These are phyloP conservation scores for Corymbia calophylla DNA, from an alignment of 441 rosid species.

Conservation along the genomic window DNA sequence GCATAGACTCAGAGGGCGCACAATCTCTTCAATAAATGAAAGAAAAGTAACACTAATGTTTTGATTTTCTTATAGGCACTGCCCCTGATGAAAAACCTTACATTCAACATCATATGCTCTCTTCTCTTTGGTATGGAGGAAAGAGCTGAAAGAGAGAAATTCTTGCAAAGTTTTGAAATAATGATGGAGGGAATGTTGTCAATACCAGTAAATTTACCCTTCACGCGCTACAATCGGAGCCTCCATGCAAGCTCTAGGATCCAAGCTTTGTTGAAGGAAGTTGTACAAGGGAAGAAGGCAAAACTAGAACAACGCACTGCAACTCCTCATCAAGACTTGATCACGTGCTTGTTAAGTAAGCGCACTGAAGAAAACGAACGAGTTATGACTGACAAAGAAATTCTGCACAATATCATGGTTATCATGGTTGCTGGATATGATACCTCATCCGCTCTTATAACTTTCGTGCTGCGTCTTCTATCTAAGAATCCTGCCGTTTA, in stretches of 20 bases:
- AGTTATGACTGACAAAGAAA: conserved; percentile 12
- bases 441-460: conserved; percentile 12
- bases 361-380: not conserved
- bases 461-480: conserved; percentile 6
- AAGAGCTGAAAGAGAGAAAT: conserved; percentile 24
- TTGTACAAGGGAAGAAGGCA: not conserved
- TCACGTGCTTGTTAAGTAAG: conserved; percentile 8
- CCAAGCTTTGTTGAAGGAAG: not conserved
- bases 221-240: conserved; percentile 36
- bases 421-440: conserved; percentile 21
- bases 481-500: conserved; percentile 5
- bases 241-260: conserved; percentile 19
- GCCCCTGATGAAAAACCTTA: conserved; percentile 22
- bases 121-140: conserved; percentile 33
- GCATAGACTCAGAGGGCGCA: not conserved
- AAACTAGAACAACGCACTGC: not conserved
- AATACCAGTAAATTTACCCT: conserved; percentile 39
- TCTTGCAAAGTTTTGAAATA: conserved; percentile 15
- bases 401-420: conserved; percentile 1
- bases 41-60: not conserved
- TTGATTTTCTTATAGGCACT: conserved; percentile 7
- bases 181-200: conserved; percentile 50
- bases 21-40: not conserved
- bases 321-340: conserved; percentile 17
- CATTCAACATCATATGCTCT: conserved; percentile 44